These are phyloP conservation scores for Viridothelium virens DNA, from an alignment of 495 filamentous ascomycete genomes.

Conservation along the genomic window DNA sequence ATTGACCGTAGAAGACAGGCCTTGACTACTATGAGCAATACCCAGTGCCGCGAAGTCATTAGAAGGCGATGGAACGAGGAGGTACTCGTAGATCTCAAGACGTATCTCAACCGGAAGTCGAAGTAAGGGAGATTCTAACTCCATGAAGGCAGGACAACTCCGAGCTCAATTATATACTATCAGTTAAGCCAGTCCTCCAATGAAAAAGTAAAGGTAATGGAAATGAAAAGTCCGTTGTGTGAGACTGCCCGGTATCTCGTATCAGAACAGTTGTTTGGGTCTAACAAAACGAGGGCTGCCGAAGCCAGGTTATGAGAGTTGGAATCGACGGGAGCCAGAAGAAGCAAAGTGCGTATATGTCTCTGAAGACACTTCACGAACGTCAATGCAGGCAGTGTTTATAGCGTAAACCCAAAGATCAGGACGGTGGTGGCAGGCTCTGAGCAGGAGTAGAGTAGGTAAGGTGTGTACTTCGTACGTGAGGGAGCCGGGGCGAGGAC, in stretches of 20 bases:
- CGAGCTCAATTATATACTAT: too few species aligned
- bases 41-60: conserved; percentile 16
- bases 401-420: too few species aligned
- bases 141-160: neutral
- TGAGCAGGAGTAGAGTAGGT: too few species aligned
- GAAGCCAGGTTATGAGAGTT: too few species aligned
- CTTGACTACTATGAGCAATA: conserved; percentile 22
- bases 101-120: conserved; percentile 40
- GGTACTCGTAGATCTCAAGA: conserved; percentile 37
- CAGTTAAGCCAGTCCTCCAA: neutral
- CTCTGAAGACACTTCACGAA: too few species aligned
- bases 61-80: conserved; percentile 28
- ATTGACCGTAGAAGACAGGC: conserved; percentile 26
- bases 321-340: too few species aligned
- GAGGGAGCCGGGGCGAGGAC: neutral
- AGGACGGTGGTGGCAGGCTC: too few species aligned
- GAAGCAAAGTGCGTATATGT: too few species aligned
- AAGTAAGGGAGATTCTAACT: conserved; percentile 28
- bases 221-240: too few species aligned
- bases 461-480: too few species aligned
- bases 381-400: too few species aligned
- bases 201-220: neutral
- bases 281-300: too few species aligned
- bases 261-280: neutral
- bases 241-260: neutral